phyloP scores from a whole-genome alignment of 1,284 basidiomycete species.

The Chalciporus sp. region DNA sequence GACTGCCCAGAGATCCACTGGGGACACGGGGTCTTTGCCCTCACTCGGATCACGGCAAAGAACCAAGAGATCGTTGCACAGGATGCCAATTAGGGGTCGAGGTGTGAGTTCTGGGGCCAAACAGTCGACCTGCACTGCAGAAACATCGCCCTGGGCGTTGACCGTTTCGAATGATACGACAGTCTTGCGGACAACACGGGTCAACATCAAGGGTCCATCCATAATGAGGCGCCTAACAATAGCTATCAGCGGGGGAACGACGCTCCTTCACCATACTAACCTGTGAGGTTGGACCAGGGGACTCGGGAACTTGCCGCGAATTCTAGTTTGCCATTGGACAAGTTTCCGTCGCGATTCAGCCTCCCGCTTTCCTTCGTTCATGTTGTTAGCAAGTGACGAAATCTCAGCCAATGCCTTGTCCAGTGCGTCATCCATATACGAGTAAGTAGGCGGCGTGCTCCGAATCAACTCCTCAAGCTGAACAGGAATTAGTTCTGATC shows the following conservation, averaged over 20 bases:
- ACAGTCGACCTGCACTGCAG: slow-evolving; percentile 86
- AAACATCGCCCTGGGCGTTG: slow-evolving; percentile 73
- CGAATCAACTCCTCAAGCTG: slow-evolving; percentile 84
- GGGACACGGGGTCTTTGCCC: slow-evolving; percentile 68
- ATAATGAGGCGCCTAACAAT: slow-evolving; percentile 76
- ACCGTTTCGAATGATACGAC: slow-evolving; percentile 83
- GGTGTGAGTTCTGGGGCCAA: slow-evolving; percentile 82
- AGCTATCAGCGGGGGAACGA: slow-evolving; percentile 10
- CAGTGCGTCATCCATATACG: slow-evolving; percentile 79
- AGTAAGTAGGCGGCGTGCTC: slow-evolving; percentile 77
- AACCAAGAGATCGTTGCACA: slow-evolving; percentile 93
- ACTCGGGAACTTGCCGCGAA: slow-evolving; percentile 89
- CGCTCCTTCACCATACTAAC: slow-evolving; percentile 39
- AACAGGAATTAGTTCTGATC: slow-evolving; percentile 13
- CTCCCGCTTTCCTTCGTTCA: slow-evolving; percentile 97
- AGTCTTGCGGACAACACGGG: slow-evolving; percentile 88
- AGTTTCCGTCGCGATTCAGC: slow-evolving; percentile 87
- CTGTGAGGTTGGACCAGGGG: slow-evolving; percentile 98
- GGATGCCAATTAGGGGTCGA: slow-evolving; percentile 72
- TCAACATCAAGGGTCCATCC: slow-evolving; percentile 83
- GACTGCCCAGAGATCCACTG: slow-evolving; percentile 91
- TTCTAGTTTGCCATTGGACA: slow-evolving; percentile 91
- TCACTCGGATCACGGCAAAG: slow-evolving; percentile 82
- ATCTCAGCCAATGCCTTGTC: slow-evolving; percentile 87
- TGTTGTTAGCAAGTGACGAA: slow-evolving; percentile 83